phyloP scores from a whole-genome alignment of 1,284 basidiomycete species.

The Pseudozyma pruni region DNA sequence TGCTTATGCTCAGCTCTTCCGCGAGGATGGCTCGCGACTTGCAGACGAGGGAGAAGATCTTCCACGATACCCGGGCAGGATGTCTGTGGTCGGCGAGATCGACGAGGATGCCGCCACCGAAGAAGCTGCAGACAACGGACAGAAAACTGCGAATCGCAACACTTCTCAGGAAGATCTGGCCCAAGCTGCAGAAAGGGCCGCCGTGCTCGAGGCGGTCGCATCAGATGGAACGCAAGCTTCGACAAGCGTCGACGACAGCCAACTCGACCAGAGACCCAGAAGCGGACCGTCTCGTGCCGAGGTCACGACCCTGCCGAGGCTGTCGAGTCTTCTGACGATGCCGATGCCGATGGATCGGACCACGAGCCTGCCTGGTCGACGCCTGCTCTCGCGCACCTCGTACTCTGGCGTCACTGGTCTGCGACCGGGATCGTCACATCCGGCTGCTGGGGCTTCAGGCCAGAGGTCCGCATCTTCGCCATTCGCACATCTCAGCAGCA shows the following conservation, averaged over 20 bases:
- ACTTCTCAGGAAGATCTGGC: background rate
- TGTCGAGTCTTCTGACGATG: constrained; percentile 5
- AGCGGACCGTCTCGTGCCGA: background rate
- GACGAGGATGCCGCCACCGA: constrained; percentile 16
- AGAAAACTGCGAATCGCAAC: background rate
- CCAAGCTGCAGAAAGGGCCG: constrained; percentile 12
- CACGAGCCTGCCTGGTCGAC: constrained; percentile 35
- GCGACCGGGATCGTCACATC: constrained; percentile 14
- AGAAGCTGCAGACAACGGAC: background rate
- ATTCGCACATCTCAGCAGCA: constrained; percentile 1
- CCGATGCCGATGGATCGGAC: constrained; percentile 39
- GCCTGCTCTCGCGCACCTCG: constrained; percentile 16
- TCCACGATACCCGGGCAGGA: constrained; percentile 61
- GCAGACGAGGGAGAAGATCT: constrained; percentile 66
- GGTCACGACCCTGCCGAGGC: constrained; percentile 3
- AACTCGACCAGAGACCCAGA: background rate
- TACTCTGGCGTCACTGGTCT: constrained; percentile 17
- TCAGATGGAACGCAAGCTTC: background rate
- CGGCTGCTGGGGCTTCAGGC: constrained; percentile 5
- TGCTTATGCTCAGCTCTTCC: constrained; percentile 66
- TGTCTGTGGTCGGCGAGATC: constrained; percentile 50
- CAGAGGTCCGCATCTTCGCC: constrained; percentile 4
- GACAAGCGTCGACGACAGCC: background rate
- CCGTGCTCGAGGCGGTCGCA: background rate
- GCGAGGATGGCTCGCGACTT: constrained; percentile 66